Percentiles rank a stretch among this genome's conserved stretches.
These are phyloP conservation scores for Diaporthe sp. DNA, from an alignment of 2,329 filamentous ascomycete genomes.

Conservation along the genomic window DNA sequence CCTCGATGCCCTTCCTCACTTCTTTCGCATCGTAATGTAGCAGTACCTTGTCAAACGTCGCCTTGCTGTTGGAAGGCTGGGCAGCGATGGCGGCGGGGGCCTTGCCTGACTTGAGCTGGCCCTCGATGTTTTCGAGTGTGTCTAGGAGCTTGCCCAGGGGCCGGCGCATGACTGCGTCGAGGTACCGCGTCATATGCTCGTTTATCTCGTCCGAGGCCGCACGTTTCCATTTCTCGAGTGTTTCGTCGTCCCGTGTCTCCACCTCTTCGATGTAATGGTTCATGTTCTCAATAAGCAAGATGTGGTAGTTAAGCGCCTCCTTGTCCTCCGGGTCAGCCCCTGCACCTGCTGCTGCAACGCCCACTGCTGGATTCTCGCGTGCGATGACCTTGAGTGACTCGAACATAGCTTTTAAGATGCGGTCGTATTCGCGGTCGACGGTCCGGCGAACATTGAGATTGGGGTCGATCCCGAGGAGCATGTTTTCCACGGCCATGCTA, in stretches of 20 bases:
- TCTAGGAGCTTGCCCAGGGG: slow-evolving; percentile 93
- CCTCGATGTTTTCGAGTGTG: slow-evolving; percentile 90
- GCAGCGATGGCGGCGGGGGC: slow-evolving; percentile 76
- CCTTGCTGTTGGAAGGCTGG: slow-evolving; percentile 86
- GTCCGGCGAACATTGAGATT: slow-evolving; percentile 78
- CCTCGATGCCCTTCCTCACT: slow-evolving; percentile 89
- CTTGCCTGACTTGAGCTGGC: slow-evolving; percentile 73
- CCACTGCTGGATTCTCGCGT: slow-evolving; percentile 72
- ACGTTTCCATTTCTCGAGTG: slow-evolving; percentile 86
- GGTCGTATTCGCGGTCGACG: slow-evolving; percentile 89
- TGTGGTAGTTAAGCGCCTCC: slow-evolving; percentile 96
- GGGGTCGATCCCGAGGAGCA: slow-evolving; percentile 74
- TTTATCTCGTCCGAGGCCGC: slow-evolving; percentile 83
- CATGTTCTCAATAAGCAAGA: slow-evolving; percentile 98
- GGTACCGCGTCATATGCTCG: slow-evolving; percentile 90
- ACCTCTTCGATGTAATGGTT: slow-evolving; percentile 97
- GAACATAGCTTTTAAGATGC: slow-evolving; percentile 95
- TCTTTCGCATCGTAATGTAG: slow-evolving; percentile 86
- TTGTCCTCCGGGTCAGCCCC: slow-evolving; percentile 83
- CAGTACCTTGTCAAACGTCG: slow-evolving; percentile 88
- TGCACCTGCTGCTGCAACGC: slow-evolving; percentile 51
- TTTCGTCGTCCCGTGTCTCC: slow-evolving; percentile 78
- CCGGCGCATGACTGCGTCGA: slow-evolving; percentile 88
- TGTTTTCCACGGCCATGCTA: slow-evolving; percentile 85
- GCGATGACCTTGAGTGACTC: slow-evolving; percentile 97